These are phyloP conservation scores for Spencermartinsiella europaea DNA, from an alignment of 805 yeast genomes.

Conservation along the genomic window DNA sequence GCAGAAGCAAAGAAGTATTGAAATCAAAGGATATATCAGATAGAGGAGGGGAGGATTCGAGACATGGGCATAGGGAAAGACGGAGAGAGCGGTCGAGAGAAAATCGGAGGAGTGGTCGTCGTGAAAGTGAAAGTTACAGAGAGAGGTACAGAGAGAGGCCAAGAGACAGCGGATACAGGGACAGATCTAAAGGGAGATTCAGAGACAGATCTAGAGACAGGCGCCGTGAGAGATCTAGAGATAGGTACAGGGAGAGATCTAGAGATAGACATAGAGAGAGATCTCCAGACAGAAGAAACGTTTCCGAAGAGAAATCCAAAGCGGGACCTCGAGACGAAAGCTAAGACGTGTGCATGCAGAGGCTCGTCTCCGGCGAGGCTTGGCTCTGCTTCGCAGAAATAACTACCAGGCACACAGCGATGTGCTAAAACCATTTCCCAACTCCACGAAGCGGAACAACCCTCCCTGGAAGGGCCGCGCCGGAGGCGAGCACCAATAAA, in stretches of 20 bases:
- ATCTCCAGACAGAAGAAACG: neutral
- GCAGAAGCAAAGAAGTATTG: neutral
- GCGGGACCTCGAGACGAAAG: too few species aligned
- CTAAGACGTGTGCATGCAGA: too few species aligned
- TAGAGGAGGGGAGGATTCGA: neutral
- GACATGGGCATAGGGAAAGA: neutral
- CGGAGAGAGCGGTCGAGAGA: too few species aligned
- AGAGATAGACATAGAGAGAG: neutral
- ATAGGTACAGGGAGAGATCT: neutral
- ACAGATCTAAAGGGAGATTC: neutral
- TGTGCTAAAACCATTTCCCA: too few species aligned
- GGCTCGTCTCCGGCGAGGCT: too few species aligned
- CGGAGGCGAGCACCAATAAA: too few species aligned
- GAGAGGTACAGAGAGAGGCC: slow-evolving; percentile 1
- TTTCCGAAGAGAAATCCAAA: neutral
- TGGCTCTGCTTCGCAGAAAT: too few species aligned
- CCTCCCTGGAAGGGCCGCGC: too few species aligned
- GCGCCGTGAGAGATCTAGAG: neutral
- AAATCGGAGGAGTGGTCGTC: neutral
- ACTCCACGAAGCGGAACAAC: too few species aligned
- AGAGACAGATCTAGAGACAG: neutral
- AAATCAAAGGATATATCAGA: neutral
- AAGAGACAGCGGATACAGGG: slow-evolving; percentile 2
- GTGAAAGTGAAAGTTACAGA: neutral
- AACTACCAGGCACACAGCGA: too few species aligned